Conservation (phyloP, 2,329 filamentous ascomycete genomes). For the Chaetomium strumarium region DNA sequence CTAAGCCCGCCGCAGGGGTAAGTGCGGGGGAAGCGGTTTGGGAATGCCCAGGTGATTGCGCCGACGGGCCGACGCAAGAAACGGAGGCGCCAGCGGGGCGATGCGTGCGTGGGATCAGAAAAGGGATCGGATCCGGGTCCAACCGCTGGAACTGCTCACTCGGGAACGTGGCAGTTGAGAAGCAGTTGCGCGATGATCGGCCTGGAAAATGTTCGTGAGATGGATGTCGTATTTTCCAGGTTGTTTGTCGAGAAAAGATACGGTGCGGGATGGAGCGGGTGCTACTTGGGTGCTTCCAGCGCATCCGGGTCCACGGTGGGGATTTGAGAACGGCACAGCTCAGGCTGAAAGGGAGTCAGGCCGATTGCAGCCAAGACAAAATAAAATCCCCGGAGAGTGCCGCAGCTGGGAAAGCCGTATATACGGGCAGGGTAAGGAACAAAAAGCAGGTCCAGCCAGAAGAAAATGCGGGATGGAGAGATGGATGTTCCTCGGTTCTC, state of each 20-base stretch:
- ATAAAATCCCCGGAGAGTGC: constrained; percentile 2
- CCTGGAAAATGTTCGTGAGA: background rate
- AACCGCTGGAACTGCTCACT: constrained; percentile 13
- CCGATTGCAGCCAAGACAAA: constrained; percentile 19
- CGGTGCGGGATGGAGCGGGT: constrained; percentile 15
- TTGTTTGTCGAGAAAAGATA: constrained; percentile 12
- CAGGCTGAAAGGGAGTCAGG: constrained; percentile 24
- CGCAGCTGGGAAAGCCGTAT: constrained; percentile 11
- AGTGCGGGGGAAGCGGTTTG: constrained; percentile 29
- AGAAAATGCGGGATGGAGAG: background rate
- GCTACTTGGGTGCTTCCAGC: constrained; percentile 12
- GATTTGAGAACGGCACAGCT: constrained; percentile 21
- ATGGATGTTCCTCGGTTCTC: background rate
- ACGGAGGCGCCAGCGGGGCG: constrained; percentile 7
- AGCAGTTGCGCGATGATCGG: constrained; percentile 14
- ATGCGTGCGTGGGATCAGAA: constrained; percentile 1
- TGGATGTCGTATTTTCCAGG: background rate
- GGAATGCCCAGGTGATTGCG: constrained; percentile 28
- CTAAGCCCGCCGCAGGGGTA: constrained; percentile 28
- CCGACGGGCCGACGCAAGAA: constrained; percentile 20
- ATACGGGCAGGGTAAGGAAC: background rate
- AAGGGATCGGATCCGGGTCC: constrained; percentile 1
- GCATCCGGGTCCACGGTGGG: constrained; percentile 18
- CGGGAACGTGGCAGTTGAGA: constrained; percentile 10
- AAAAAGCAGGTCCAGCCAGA: constrained; percentile 18